These are phyloP conservation scores for Mycena epipterygia DNA, from an alignment of 768 basidiomycete genomes.

Conservation along the genomic window DNA sequence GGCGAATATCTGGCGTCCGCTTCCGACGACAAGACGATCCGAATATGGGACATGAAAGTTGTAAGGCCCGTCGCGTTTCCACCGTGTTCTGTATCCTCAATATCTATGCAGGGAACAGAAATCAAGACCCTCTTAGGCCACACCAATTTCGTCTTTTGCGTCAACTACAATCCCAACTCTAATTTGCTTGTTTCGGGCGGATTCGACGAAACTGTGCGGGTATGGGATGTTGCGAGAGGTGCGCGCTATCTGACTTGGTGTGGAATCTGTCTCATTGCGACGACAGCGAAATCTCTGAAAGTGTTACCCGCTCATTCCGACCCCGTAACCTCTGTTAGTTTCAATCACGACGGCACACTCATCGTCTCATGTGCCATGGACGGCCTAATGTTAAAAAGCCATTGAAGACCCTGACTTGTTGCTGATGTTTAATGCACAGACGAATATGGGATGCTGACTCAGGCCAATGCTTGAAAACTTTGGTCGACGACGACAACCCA, in stretches of 20 bases:
- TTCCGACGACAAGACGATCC: conserved; percentile 92
- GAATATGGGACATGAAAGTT: conserved; percentile 85
- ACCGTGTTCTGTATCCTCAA: conserved; percentile 19
- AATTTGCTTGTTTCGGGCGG: conserved; percentile 94
- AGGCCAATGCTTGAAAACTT: conserved; percentile 96
- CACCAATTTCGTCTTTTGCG: conserved; percentile 94
- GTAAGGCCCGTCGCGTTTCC: conserved; percentile 51
- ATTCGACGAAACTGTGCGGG: conserved; percentile 94
- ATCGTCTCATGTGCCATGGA: conserved; percentile 97
- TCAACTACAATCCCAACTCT: conserved; percentile 92
- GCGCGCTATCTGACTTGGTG: conserved; percentile 15
- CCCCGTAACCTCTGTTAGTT: conserved; percentile 94
- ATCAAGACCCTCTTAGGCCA: conserved; percentile 85
- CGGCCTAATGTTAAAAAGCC: conserved; percentile 84
- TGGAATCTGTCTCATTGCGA: conserved; percentile 1
- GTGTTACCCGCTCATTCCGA: conserved; percentile 97
- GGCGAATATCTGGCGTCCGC: conserved; percentile 89
- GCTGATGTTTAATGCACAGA: conserved; percentile 56
- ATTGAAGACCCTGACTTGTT: conserved; percentile 24
- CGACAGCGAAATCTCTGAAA: conserved; percentile 85
- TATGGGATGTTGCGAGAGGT: conserved; percentile 98
- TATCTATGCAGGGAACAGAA: conserved; percentile 60
- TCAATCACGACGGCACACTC: conserved; percentile 95
- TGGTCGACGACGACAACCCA: conserved; percentile 97
- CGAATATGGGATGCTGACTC: conserved; percentile 98